Evolutionary conservation across 2,329 filamentous ascomycete genomes (phyloP), one percentile per base, ranked within the genome.

Genomic region (Colletotrichum eleusines): DNA sequence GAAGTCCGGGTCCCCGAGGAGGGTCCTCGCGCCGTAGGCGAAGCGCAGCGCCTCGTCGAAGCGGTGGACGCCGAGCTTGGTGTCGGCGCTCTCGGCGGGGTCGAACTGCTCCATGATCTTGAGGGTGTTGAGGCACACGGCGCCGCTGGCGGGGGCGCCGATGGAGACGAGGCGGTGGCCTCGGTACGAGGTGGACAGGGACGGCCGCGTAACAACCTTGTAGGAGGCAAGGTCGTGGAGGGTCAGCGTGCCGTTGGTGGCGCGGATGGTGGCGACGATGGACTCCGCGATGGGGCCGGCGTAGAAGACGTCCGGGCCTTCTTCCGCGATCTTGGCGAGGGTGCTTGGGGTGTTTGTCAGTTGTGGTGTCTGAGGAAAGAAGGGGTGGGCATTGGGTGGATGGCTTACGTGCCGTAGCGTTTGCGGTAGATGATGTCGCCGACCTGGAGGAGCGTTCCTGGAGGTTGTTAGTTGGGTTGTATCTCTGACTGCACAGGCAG

Each of bases 41-140:
- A 97, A 98, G 28, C 94, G 89, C 83, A 97, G 94, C 16, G 94
- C 92, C 84, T 98, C 96, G 76, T 94, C 90, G 74, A 97, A 87
- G 18, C 93, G 89, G 80, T 98, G 96, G 0, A 91, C 91, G 46
- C 91, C 94, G 0, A 97, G 82, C 74, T 94, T 91, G 26, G 80
- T 79, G 53, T 88, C 82, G 14, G 80, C 71, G 9, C 85, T 78
- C 71, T 89, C 90, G 33, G 90, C 83, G 46, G 83, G 80, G 4
- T 85, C 81, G 79, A 92, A 97, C 23, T 93, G 92, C 79, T 95
- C 91, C 80, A 98, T 87, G 40, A 91, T 94, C 77, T 97, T 97
- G 76, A 98, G 84, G 3, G 91, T 90, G 66, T 89, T 90, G 75
- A 97, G 84, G 5, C 89, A 90, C 1, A 98, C 90, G 54, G 88